Percentiles rank a stretch among this genome's conserved stretches.
Evolutionary conservation across 768 basidiomycete genomes (phyloP).

Genomic region (Auricularia heimuer): DNA sequence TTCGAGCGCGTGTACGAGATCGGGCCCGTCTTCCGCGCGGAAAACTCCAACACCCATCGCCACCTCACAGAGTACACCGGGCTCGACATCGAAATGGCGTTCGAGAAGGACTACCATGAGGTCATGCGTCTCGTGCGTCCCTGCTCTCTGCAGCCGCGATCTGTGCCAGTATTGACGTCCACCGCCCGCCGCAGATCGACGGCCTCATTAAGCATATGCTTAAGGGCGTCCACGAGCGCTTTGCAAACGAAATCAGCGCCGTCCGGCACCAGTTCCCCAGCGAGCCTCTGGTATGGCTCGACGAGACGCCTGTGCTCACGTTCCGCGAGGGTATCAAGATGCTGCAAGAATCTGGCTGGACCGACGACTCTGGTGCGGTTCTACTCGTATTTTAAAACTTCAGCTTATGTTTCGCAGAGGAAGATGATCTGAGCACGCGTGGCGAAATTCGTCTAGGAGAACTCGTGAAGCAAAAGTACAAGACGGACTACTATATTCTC

Average conservation of each 20-base stretch:
- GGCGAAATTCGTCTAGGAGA: slow-evolving; percentile 39
- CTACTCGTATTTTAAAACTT: neutral
- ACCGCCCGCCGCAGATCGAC: neutral
- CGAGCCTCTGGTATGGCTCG: slow-evolving; percentile 45
- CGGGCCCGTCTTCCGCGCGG: slow-evolving; percentile 39
- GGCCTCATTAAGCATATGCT: neutral
- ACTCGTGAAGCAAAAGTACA: slow-evolving; percentile 40
- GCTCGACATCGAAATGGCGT: slow-evolving; percentile 45
- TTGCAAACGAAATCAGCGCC: slow-evolving; percentile 26
- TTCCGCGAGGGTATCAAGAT: slow-evolving; percentile 45
- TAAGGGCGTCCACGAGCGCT: neutral
- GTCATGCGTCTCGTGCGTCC: slow-evolving; percentile 33
- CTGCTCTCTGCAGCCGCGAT: slow-evolving; percentile 10
- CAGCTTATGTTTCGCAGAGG: slow-evolving; percentile 24
- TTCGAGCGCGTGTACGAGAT: slow-evolving; percentile 45
- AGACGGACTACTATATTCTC: slow-evolving; percentile 47
- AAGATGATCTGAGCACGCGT: slow-evolving; percentile 43
- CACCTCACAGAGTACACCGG: slow-evolving; percentile 49
- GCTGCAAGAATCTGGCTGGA: slow-evolving; percentile 36
- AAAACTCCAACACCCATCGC: slow-evolving; percentile 43
- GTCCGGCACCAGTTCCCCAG: slow-evolving; percentile 42
- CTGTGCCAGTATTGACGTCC: slow-evolving; percentile 17
- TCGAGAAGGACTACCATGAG: slow-evolving; percentile 43
- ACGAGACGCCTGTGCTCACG: slow-evolving; percentile 40
- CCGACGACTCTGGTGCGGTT: slow-evolving; percentile 22